phyloP scores from a whole-genome alignment of 164 flowering plant genomes.

The Magnolia kwangsiensis region DNA sequence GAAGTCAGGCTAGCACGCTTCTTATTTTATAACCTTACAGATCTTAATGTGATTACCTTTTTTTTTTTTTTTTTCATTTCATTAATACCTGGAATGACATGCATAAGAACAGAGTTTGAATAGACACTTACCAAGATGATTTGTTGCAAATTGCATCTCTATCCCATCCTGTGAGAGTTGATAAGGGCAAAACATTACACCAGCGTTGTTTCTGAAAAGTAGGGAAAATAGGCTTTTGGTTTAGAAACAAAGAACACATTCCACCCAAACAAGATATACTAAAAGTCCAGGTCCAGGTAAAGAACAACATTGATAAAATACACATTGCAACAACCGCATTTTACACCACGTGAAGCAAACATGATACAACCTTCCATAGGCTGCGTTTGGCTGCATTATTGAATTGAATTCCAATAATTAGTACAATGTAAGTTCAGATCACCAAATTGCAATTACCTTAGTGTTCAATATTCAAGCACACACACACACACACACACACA shows the following conservation, averaged over 20 bases:
- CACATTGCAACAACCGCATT: not conserved
- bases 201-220: conserved; percentile 86
- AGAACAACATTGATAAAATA: no score
- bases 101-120: not conserved
- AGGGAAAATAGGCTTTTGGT: not conserved
- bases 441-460: not conserved
- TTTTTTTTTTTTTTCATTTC: not conserved
- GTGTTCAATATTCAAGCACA: not conserved
- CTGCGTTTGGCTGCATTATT: not conserved
- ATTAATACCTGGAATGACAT: not conserved
- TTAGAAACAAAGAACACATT: not conserved
- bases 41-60: not conserved
- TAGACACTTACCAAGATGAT: conserved; percentile 62
- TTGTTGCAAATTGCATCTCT: conserved; percentile 92
- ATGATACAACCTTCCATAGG: not conserved
- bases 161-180: conserved; percentile 81
- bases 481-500: no score
- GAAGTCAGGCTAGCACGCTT: not conserved
- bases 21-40: not conserved
- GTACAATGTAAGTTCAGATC: no score
- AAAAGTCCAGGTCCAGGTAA: not conserved
- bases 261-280: not conserved
- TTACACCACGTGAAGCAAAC: no score
- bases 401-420: no score
- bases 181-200: conserved; percentile 92